These are phyloP conservation scores for Apiotrichum akiyoshidainum DNA, from an alignment of 1,284 basidiomycete species.

Conservation along the genomic window DNA sequence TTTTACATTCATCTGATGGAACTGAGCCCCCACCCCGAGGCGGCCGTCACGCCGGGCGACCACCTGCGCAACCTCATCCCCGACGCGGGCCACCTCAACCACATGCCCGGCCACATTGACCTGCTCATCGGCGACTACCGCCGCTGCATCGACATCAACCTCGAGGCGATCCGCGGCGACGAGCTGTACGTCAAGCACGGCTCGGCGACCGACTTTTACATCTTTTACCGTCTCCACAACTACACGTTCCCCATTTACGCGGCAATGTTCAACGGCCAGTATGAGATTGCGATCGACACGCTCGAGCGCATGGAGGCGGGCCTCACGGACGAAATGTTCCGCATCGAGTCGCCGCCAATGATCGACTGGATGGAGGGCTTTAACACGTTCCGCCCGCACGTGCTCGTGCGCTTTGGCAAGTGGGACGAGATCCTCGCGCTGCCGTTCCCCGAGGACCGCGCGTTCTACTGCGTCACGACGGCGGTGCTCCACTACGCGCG, in stretches of 20 bases:
- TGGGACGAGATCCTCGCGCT: slow-evolving; percentile 40
- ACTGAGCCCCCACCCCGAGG: slow-evolving; percentile 38
- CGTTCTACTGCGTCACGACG: slow-evolving; percentile 34
- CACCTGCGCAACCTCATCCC: slow-evolving; percentile 34
- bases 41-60: slow-evolving; percentile 34
- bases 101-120: slow-evolving; percentile 48
- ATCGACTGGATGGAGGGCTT: slow-evolving; percentile 41
- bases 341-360: slow-evolving; percentile 26
- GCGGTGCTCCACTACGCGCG: slow-evolving; percentile 37
- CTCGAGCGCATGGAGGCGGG: slow-evolving; percentile 35
- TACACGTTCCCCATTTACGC: slow-evolving; percentile 40
- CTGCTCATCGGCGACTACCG: slow-evolving; percentile 45
- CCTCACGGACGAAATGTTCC: slow-evolving; percentile 29
- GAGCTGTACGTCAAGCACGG: slow-evolving; percentile 30
- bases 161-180: slow-evolving; percentile 33
- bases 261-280: slow-evolving; percentile 44
- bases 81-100: slow-evolving; percentile 41
- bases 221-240: slow-evolving; percentile 43
- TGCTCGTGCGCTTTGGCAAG: slow-evolving; percentile 41
- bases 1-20: slow-evolving; percentile 47
- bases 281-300: slow-evolving; percentile 25
- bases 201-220: slow-evolving; percentile 31
- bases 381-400: slow-evolving; percentile 30
- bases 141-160: slow-evolving; percentile 33
- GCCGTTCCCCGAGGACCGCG: slow-evolving; percentile 26